phyloP scores from a whole-genome alignment of 2,329 filamentous ascomycete genomes.

The Claviceps paspali region DNA sequence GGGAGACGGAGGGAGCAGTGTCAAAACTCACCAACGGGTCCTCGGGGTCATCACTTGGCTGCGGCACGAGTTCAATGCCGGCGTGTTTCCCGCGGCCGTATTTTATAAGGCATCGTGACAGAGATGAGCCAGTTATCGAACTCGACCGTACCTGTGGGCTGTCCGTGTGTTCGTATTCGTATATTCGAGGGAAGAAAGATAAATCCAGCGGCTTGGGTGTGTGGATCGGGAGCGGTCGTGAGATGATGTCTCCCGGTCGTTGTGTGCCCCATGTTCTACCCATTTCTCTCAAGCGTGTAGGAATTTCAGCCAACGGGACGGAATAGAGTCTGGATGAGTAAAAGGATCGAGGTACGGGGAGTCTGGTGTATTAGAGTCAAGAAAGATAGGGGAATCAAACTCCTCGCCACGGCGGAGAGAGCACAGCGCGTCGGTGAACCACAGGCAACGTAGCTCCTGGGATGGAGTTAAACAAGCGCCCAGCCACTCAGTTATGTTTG shows the following conservation, averaged over 20 bases:
- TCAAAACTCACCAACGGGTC: slow-evolving; percentile 35
- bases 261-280: neutral
- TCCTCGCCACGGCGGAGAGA: too few relatives aligned
- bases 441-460: too few relatives aligned
- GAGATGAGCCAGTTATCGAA: slow-evolving; percentile 6
- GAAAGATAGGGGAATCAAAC: too few relatives aligned
- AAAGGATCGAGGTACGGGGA: neutral
- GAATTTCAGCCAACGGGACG: neutral
- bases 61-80: slow-evolving; percentile 33
- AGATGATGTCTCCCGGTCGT: slow-evolving; percentile 3
- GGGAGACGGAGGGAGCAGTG: too few relatives aligned
- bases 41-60: slow-evolving; percentile 36
- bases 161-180: neutral
- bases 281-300: slow-evolving; percentile 2
- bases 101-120: slow-evolving; percentile 21
- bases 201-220: neutral
- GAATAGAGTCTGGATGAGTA: neutral
- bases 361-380: neutral
- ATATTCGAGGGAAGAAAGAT: neutral
- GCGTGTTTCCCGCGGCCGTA: slow-evolving; percentile 29
- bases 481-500: neutral
- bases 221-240: slow-evolving; percentile 2
- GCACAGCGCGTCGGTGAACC: too few relatives aligned
- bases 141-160: slow-evolving; percentile 1
- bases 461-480: too few relatives aligned